Percentiles rank a stretch among this genome's conserved stretches.
phyloP scores from a whole-genome alignment of 805 yeast genomes.

The Pachysolen tannophilus region DNA sequence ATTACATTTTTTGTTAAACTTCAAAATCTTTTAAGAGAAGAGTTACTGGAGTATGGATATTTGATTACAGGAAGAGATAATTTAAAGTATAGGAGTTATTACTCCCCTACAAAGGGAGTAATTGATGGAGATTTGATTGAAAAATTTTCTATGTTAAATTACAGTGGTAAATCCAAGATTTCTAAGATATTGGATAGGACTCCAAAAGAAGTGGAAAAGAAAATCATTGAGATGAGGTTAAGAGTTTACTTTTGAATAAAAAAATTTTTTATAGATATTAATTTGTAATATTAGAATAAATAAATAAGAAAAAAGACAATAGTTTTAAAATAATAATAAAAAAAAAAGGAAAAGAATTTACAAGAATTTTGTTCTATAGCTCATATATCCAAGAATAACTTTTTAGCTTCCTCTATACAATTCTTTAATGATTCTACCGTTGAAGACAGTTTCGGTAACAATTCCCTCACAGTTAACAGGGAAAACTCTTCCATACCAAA shows the following conservation, averaged over 20 bases:
- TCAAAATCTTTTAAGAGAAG: constrained; percentile 36
- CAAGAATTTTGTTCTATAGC: no score
- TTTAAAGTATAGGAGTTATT: constrained; percentile 63
- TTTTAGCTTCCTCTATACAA: constrained; percentile 61
- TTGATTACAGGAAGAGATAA: constrained; percentile 61
- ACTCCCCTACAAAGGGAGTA: constrained; percentile 68
- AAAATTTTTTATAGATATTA: background rate
- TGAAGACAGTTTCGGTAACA: constrained; percentile 42
- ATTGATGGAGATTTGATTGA: constrained; percentile 90
- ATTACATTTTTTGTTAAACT: constrained; percentile 47
- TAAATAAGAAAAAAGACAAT: no score
- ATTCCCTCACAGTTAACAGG: constrained; percentile 64
- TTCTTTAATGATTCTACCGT: constrained; percentile 43
- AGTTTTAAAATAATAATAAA: no score
- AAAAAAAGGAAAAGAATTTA: no score
- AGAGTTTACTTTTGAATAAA: constrained; percentile 18
- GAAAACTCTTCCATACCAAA: constrained; percentile 75
- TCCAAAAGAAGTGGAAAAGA: constrained; percentile 41
- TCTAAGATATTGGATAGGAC: constrained; percentile 36
- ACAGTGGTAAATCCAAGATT: constrained; percentile 27
- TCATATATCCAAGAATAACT: no score
- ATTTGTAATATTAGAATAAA: background rate
- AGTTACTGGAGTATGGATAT: constrained; percentile 20
- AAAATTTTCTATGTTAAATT: constrained; percentile 30
- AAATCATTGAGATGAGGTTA: constrained; percentile 43